Base-by-base conservation (phyloP, 257 asterid species). In the Ilex asprella region DNA sequence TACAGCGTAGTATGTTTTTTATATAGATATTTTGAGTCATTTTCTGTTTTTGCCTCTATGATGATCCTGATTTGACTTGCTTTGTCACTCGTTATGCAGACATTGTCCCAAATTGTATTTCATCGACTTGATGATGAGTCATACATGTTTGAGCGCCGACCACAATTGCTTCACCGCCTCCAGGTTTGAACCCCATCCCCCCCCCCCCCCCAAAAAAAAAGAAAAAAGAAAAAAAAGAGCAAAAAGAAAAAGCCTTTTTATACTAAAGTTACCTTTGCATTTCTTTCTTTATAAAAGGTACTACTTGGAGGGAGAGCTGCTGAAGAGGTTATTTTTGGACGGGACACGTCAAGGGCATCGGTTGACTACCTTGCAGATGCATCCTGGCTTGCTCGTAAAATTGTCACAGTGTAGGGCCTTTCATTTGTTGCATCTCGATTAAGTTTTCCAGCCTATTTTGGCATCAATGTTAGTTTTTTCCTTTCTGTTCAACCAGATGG, bases 371-470 rank as follows among this genome's bases (percentile, higher is more conserved):
- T 93, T 78, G 97, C 97, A 21, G 97, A 89, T 81, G 97, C 99
- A 52, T 85, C 99, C 9, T 89, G 96, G 97, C 95, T 93, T 58
- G 97, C 99, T 71, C 97, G 97, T 56, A 93, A 93, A 73, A 93
- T 93, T 29, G 81, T 93, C 51, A 79, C 99, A 58, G 61, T 85
- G 99, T 93, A 78, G 32, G 94, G 73, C 41, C 21, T 31, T 64
- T 30, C 27, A 5, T 30, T 55, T 59, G 21, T 65, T 61, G 29
- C 39, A 16, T 29, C 31, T 39, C 2, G 14, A 41, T 53, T 12
- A 5, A 41, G 31, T 32, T 58, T 65, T 51, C n/a, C 39, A 32
- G 64, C 53, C 61, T 15, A 4, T 47, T 50, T 44, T 31, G 13
- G 13, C 49, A 43, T n/a, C 66, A 39, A 43, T 58, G 11, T 54